Percentiles rank a stretch among this genome's conserved stretches.
phyloP scores from a whole-genome alignment of 176 grass and related monocot species.

The Aegilops bicornis region DNA sequence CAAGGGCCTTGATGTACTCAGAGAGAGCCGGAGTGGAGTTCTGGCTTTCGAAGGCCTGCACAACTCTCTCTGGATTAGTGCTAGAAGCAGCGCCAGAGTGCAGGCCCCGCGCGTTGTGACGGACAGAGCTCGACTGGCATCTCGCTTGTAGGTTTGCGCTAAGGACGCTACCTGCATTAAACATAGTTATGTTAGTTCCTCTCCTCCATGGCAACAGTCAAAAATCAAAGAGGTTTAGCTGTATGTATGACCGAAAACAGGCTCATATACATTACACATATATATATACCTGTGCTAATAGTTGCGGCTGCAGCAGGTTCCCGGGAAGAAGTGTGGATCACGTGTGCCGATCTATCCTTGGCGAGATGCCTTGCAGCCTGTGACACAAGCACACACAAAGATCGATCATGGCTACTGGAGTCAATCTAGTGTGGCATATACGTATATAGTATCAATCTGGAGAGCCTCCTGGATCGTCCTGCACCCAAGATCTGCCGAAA shows the following conservation, averaged over 20 bases:
- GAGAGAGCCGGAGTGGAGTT: background rate
- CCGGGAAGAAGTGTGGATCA: background rate
- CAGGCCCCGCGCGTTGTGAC: too few relatives aligned
- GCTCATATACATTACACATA: too few relatives aligned
- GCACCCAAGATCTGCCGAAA: background rate
- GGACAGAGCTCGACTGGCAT: too few relatives aligned
- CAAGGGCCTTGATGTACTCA: background rate
- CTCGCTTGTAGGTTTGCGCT: too few relatives aligned
- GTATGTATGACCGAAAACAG: too few relatives aligned
- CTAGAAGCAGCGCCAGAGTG: background rate
- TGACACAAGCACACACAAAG: background rate
- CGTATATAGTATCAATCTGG: too few relatives aligned
- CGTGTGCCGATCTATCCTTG: background rate
- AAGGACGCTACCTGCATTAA: too few relatives aligned
- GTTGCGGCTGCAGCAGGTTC: background rate
- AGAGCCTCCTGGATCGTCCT: too few relatives aligned
- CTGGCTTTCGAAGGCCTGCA: background rate
- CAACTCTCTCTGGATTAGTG: background rate
- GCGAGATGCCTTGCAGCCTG: background rate
- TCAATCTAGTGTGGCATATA: too few relatives aligned
- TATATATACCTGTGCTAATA: background rate
- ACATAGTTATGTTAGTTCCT: background rate
- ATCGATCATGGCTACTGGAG: too few relatives aligned
- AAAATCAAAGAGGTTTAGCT: background rate
- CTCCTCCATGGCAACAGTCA: background rate